Evolutionary conservation across 2,329 filamentous ascomycete species (phyloP), one percentile per base, ranked within the genome.

Genomic region (Alternaria brassicicola): DNA sequence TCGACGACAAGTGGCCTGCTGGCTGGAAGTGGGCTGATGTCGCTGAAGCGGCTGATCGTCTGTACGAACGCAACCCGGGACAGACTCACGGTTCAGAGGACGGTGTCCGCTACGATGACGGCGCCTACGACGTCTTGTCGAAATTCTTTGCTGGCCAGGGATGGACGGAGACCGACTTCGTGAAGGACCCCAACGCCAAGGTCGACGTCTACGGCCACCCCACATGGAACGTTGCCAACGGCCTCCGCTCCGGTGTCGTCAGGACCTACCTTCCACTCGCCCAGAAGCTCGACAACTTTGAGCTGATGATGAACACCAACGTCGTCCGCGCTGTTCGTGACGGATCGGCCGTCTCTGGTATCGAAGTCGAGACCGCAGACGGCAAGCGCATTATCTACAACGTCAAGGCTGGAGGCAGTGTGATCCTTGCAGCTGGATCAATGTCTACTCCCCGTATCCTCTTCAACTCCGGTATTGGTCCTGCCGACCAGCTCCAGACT

Each of bases 21-120:
- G 89, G 89, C 43, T 93, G 89, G 89, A 87, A 89, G 73, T 83
- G 85, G 42, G 71, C 78, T 12, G 88, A 92, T 66, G 84, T 92
- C 70, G 75, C 78, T 48, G 71, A 78, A 25, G 85, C 89, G 5
- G 85, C 87, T 8, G 77, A 84, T n/a, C 83, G 86, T 38, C 84
- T 89, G n/a, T 92, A 90, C 70, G 78, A 81, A 30, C 83, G 88
- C n/a, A 91, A 91, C 60, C 89, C 89, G 0, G 89, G 89, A 39
- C 90, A 88, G 0, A 85, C 84, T 31, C 78, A 80, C 48, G 88
- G 89, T 0, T 91, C 88, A 1, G 79, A 80, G 65, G 88, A 93
- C 66, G 86, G 86, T 41, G 78, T 86, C 64, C 81, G 85, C 33
- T 91, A 91, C 73, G 80, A 87, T 10, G 84, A 88, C 53, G 81